Percentiles rank a stretch among this genome's conserved stretches.
phyloP scores from a whole-genome alignment of 2,329 filamentous ascomycete species.

The Lasiodiplodia sp. region DNA sequence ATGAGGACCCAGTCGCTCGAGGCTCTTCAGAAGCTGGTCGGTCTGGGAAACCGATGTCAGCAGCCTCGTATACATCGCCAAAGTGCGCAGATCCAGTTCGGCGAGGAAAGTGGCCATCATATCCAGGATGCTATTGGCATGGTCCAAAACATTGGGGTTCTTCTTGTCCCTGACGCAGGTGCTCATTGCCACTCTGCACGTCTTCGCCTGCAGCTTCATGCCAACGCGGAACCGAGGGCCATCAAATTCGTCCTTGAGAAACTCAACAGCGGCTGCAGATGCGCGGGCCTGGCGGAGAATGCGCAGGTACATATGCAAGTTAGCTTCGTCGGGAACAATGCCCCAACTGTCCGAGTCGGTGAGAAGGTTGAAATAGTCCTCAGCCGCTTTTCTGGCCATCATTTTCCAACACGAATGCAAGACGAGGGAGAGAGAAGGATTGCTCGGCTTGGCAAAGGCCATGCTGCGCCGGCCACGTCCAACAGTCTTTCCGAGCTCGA shows the following conservation, averaged over 20 bases:
- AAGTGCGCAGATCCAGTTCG: slow-evolving; percentile 10
- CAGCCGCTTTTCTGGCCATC: slow-evolving; percentile 67
- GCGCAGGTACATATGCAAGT: slow-evolving; percentile 73
- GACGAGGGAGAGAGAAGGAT: slow-evolving; percentile 71
- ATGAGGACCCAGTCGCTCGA: slow-evolving; percentile 4
- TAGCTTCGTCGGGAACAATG: slow-evolving; percentile 75
- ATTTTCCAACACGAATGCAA: slow-evolving; percentile 69
- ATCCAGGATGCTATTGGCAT: slow-evolving; percentile 68
- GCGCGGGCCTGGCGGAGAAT: slow-evolving; percentile 71
- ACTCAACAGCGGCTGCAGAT: slow-evolving; percentile 66
- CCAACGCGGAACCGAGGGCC: slow-evolving; percentile 32
- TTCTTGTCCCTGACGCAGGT: slow-evolving; percentile 78
- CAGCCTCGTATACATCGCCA: slow-evolving; percentile 4
- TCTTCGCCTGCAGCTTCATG: slow-evolving; percentile 45
- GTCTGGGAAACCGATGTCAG: background rate
- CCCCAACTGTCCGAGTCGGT: slow-evolving; percentile 60
- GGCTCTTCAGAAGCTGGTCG: background rate
- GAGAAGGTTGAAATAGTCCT: slow-evolving; percentile 79
- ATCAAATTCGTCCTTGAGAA: slow-evolving; percentile 60
- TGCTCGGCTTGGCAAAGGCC: slow-evolving; percentile 56
- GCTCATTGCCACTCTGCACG: slow-evolving; percentile 76
- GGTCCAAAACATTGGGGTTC: slow-evolving; percentile 72
- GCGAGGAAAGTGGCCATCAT: slow-evolving; percentile 12
- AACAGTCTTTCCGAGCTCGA: slow-evolving; percentile 12
- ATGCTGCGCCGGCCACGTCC: slow-evolving; percentile 36